Percentiles rank a stretch among this genome's conserved stretches.
Evolutionary conservation across 2,329 filamentous ascomycete genomes (phyloP).

Genomic region (Calonectria leucothoes): DNA sequence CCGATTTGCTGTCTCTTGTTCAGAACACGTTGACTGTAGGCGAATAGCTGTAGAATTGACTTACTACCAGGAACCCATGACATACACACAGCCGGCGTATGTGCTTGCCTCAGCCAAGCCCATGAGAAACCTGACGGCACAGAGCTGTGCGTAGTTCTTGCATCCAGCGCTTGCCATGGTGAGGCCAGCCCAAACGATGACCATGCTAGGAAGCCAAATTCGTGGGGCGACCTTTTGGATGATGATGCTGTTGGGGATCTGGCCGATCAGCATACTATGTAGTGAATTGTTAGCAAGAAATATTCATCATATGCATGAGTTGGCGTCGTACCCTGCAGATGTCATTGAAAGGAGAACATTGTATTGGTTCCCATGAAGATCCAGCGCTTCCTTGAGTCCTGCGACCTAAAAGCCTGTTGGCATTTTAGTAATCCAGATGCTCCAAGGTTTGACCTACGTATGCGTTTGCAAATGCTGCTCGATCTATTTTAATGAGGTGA

Average conservation of each 20-base stretch:
- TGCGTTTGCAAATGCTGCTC: slow-evolving; percentile 14
- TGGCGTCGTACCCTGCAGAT: not conserved
- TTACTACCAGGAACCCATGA: slow-evolving; percentile 62
- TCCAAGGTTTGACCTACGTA: not conserved
- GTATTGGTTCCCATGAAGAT: slow-evolving; percentile 1
- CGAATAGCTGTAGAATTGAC: not conserved
- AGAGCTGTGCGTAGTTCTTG: slow-evolving; percentile 43
- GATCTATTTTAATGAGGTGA: not conserved
- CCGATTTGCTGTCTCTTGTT: slow-evolving; percentile 45
- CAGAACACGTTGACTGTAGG: not conserved
- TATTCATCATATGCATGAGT: not conserved
- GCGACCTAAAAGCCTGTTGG: not conserved
- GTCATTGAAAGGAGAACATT: slow-evolving; percentile 12
- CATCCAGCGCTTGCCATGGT: slow-evolving; percentile 55
- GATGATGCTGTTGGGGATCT: slow-evolving; percentile 67
- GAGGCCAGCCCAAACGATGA: slow-evolving; percentile 69
- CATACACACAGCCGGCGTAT: slow-evolving; percentile 47
- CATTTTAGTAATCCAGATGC: not conserved
- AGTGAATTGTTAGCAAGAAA: not conserved
- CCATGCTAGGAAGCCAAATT: slow-evolving; percentile 69
- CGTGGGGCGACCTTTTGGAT: slow-evolving; percentile 70
- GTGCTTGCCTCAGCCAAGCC: slow-evolving; percentile 44
- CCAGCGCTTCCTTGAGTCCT: slow-evolving; percentile 4
- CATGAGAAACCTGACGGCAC: slow-evolving; percentile 43
- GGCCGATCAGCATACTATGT: slow-evolving; percentile 58